Base-by-base conservation (phyloP, 192 early-diverging fungal genomes). In the Coemansia sp. region DNA sequence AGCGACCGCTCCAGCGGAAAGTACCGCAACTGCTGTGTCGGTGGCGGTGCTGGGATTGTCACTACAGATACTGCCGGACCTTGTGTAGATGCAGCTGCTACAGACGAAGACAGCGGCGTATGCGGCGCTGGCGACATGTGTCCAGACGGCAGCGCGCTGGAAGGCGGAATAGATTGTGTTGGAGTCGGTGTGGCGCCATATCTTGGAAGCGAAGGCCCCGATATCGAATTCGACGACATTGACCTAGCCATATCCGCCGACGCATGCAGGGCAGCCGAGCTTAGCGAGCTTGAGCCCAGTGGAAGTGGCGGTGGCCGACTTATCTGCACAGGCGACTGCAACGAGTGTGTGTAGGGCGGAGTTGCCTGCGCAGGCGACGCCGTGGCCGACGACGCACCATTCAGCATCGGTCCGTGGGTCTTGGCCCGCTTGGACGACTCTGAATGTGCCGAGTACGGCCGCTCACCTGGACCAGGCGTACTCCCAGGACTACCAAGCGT, bases 1-100 rank as follows among this genome's bases (percentile, higher is more conserved):
- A 92, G 81, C 20, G 80, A 84, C 21, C 90, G 83, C 53, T 81
- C 78, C 38, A 81, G 50, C 21, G 78, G 78, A 47, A 79, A 79
- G 40, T 70, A 79, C 17, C 55, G 67, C 60, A 64, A 48, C 14
- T 61, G 64, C 47, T 36, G 56, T 31, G 61, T 50, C 21, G 71
- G 61, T 15, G 70, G 70, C 10, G 64, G 60, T 17, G 76, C 64
- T 2, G 63, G 63, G 15, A 54, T 56, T 8, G 67, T 61, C 42
- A 63, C 61, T 1, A 46, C 4, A 2, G 38, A 42, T 42, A 26
- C 23, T 4, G 63, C 51, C 25, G 59, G 48, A 8, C 17, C 28
- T 18, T 56, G 52, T 42, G 40, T 42, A 42, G 0, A 42, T 42
- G 40, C 6, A 20, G 46, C 15, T 15, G 46, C 46, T 48, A 15